phyloP scores from a whole-genome alignment of 495 filamentous ascomycete genomes.

The Rhypophila decipiens region DNA sequence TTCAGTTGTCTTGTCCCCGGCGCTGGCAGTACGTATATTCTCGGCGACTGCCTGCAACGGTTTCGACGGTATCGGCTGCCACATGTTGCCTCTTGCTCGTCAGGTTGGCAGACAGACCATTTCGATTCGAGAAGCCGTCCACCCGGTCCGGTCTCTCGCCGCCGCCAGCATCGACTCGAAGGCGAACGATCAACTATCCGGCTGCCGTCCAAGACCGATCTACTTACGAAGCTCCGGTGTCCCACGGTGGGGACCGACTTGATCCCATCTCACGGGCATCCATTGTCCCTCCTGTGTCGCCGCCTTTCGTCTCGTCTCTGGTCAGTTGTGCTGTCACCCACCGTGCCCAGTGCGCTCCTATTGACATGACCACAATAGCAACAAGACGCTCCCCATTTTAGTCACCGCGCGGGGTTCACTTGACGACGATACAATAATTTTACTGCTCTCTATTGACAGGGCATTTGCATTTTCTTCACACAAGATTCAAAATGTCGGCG shows the following conservation, averaged over 20 bases:
- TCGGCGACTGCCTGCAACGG: too few relatives aligned
- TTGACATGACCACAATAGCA: not conserved
- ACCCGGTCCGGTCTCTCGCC: slow-evolving; percentile 7
- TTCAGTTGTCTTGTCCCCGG: not conserved
- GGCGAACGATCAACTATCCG: not conserved
- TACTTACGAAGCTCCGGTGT: not conserved
- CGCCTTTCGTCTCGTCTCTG: too few relatives aligned
- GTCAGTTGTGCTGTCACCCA: not conserved
- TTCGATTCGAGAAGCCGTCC: too few relatives aligned
- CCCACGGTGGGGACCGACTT: not conserved
- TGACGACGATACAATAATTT: not conserved
- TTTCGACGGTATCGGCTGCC: slow-evolving; percentile 3
- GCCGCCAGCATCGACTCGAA: slow-evolving; percentile 2
- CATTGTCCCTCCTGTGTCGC: not conserved
- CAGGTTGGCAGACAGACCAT: too few relatives aligned
- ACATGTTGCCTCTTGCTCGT: slow-evolving; percentile 19
- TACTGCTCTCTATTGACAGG: not conserved
- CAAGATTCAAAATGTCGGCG: slow-evolving; percentile 17
- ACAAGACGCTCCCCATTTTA: not conserved
- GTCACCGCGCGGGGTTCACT: not conserved
- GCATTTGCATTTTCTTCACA: too few relatives aligned
- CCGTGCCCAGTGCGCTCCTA: not conserved
- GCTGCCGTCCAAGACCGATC: not conserved
- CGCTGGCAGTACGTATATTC: not conserved
- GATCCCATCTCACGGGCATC: not conserved